A percentile compares a stretch with the other conserved stretches of the same genome.
phyloP scores from a whole-genome alignment of 2,329 filamentous ascomycete species.

The Sordariomycetes sp. region DNA sequence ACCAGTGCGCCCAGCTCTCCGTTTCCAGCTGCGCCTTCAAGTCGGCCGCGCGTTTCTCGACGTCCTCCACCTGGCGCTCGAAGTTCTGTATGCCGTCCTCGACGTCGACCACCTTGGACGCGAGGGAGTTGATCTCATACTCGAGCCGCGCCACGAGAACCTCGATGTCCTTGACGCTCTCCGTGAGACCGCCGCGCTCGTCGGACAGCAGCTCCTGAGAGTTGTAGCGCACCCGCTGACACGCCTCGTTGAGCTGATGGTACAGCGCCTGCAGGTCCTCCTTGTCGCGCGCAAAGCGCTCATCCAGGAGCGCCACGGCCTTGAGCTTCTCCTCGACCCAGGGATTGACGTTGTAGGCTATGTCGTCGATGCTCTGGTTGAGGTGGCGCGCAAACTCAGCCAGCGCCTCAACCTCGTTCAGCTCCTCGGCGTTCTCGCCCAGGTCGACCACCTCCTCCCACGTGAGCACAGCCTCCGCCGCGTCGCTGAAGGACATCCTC shows the following conservation, averaged over 20 bases:
- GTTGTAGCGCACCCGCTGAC: conserved; percentile 56
- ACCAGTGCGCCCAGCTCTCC: conserved; percentile 57
- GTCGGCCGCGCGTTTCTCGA: conserved; percentile 55
- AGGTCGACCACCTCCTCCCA: conserved; percentile 50
- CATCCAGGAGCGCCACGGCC: conserved; percentile 49
- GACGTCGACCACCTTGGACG: conserved; percentile 74
- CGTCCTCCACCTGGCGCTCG: conserved; percentile 65
- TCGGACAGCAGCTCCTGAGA: conserved; percentile 61
- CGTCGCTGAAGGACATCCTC: conserved; percentile 65
- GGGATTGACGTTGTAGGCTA: conserved; percentile 44
- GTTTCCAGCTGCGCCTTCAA: conserved; percentile 54
- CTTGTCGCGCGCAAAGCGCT: conserved; percentile 51
- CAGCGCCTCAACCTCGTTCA: conserved; percentile 19
- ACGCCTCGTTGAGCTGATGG: conserved; percentile 59
- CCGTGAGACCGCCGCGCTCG: conserved; percentile 59
- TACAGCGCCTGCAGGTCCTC: conserved; percentile 60
- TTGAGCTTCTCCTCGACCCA: conserved; percentile 54
- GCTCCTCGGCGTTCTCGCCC: conserved; percentile 17
- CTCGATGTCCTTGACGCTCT: conserved; percentile 71
- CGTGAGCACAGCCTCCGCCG: conserved; percentile 62
- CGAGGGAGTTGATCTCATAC: conserved; percentile 79
- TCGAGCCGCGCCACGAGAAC: conserved; percentile 76
- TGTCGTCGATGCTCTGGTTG: conserved; percentile 38
- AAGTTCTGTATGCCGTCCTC: conserved; percentile 76
- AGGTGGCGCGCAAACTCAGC: conserved; percentile 48